Evolutionary conservation across 495 filamentous ascomycete species (phyloP), one percentile per base, ranked within the genome.

Genomic region (Annulohypoxylon stygium): DNA sequence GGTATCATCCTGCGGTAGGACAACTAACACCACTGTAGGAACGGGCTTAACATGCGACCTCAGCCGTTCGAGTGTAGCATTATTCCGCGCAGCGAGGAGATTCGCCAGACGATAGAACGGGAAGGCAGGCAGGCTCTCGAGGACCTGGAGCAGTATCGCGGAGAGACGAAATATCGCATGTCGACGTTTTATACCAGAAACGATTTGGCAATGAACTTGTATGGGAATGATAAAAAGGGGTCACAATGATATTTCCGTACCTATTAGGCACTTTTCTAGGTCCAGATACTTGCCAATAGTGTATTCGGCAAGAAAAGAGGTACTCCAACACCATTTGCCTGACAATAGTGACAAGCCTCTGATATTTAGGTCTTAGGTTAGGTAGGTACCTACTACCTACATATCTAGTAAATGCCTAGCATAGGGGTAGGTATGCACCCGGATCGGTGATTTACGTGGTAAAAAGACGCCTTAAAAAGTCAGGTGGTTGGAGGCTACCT

Each of bases 161-260:
- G 88, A n/a, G 86, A 88, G 75, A 87, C 86, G 23, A 83, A 87
- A 71, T 88, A 88, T 64, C 73, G 84, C 18, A 87, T 89, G 85
- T 86, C 84, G 48, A 85, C 83, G 16, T 88, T 84, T 66, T 86
- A 88, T 59, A 54, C 36, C 1, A 65, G 70, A 61, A 74, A 77
- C 16, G 51, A 74, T 16, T 39, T 70, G 3, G 77, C 75, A 10
- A 77, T 79, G 75, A 41, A 75, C 20, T 30, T 64, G 9, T 79
- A 79, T 20, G 77, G 77, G 1, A 45, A 71, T 12, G 72, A 67
- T 12, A 67, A 70, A 57, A 66, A 75, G 48, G 33, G 23, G 8
- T 25, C 57, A 26, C 41, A 26, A n/a, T 69, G 45, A 26, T 48
- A 30, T 30, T 30, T 6, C 5, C 30, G 30, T 30, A 30, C 30